Evolutionary conservation across 2,329 filamentous ascomycete species (phyloP), one percentile per base, ranked within the genome.

Genomic region (Aspergillus sp.): DNA sequence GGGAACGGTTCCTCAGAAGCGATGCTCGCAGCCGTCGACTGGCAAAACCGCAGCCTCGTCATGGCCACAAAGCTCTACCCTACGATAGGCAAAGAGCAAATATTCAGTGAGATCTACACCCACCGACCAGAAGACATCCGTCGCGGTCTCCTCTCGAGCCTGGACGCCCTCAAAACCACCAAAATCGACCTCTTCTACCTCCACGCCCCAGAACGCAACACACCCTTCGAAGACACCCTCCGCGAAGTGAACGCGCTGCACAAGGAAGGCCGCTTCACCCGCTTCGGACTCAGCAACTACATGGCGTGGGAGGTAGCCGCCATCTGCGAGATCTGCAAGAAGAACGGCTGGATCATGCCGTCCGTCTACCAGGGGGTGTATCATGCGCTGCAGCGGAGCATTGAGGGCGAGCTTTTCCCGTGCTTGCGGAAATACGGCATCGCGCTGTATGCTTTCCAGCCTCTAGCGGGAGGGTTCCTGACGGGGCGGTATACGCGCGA

Each of bases 301-400:
- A 66, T 67, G 60, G 62, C 73, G 0, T 75, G 71, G 66, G 76
- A 81, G 56, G 75, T 80, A 0, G 74, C 75, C 0, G 66, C 75
- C 54, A 76, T 81, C 26, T 73, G 71, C 53, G 73, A 77, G 58
- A 66, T 78, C 4, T 78, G 76, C 60, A 60, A 65, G 1, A 53
- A 57, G 22, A 66, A 77, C 45, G 72, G 68, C 10, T 79, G 72
- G 69, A 63, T 72, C 36, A 66, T 65, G 53, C 77, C 77, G 0
- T 63, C 59, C 4, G 75, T 77, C 9, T 79, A 78, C 54, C 77
- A 80, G 52, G 77, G 77, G 7, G 58, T 73, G 3, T 77, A 76
- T 55, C 72, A 75, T 50, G 64, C 67, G 0, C 51, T 76, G 3
- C 58, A 67, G 43, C 65, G 75, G 1, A 60, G 61, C 1, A 65